A percentile compares a stretch with the other conserved stretches of the same genome.
Conservation (phyloP, 495 filamentous ascomycete species). For the Parathielavia hyrcaniae region DNA sequence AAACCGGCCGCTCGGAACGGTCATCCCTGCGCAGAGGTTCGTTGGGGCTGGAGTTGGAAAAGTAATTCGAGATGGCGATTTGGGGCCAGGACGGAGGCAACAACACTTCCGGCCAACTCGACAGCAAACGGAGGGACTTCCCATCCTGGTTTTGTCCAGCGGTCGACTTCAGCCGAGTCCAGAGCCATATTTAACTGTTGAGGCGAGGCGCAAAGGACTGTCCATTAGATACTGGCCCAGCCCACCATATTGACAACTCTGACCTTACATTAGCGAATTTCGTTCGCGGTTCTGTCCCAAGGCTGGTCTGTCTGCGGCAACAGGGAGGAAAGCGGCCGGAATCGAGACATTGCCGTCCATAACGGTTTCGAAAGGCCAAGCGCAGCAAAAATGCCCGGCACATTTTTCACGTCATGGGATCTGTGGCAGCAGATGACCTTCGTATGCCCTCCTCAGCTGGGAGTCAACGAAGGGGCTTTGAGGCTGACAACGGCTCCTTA, state of each 20-base stretch:
- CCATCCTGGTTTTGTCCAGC: too few relatives aligned
- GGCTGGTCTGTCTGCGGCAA: too few relatives aligned
- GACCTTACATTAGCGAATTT: too few relatives aligned
- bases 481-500: constrained; percentile 24
- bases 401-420: constrained; percentile 71
- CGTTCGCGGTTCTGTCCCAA: too few relatives aligned
- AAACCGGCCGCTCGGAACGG: background rate
- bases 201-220: too few relatives aligned
- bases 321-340: too few relatives aligned
- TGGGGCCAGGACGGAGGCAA: background rate
- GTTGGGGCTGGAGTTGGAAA: background rate
- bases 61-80: background rate
- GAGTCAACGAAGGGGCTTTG: background rate
- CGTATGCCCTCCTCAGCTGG: constrained; percentile 47
- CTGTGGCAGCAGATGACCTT: constrained; percentile 90
- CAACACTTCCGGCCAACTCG: background rate
- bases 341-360: background rate
- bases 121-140: background rate
- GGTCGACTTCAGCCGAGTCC: too few relatives aligned
- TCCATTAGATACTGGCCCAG: too few relatives aligned
- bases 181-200: too few relatives aligned
- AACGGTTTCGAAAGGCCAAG: background rate
- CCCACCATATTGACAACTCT: too few relatives aligned
- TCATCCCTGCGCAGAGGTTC: background rate
- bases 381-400: constrained; percentile 19